Conservation (phyloP, 1,139 yeast genomes). For the Geotrichum candidum region DNA sequence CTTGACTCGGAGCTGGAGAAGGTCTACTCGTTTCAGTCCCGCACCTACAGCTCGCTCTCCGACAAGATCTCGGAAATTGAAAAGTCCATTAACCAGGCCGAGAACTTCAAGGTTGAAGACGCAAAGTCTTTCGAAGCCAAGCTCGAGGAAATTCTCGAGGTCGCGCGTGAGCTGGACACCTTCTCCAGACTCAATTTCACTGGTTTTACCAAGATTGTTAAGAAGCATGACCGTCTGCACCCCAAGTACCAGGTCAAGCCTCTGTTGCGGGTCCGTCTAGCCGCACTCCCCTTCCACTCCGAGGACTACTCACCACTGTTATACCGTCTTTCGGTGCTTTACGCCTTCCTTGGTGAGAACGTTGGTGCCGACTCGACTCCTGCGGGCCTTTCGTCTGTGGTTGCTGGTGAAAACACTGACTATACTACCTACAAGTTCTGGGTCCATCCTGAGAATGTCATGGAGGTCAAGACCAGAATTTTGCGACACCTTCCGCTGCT, state of each 20-base stretch:
- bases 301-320: constrained; percentile 92
- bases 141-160: constrained; percentile 65
- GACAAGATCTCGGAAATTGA: constrained; percentile 62
- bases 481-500: constrained; percentile 89
- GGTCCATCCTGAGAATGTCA: constrained; percentile 92
- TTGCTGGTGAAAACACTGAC: constrained; percentile 46
- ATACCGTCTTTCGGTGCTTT: constrained; percentile 74
- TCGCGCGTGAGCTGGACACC: constrained; percentile 81
- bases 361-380: constrained; percentile 29
- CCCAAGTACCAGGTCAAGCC: constrained; percentile 83
- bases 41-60: constrained; percentile 64
- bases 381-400: constrained; percentile 29
- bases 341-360: constrained; percentile 75
- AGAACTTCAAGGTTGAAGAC: constrained; percentile 33
- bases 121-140: constrained; percentile 52
- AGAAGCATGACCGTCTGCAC: constrained; percentile 91
- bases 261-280: constrained; percentile 76
- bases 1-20: constrained; percentile 83
- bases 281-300: constrained; percentile 82
- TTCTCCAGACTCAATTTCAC: constrained; percentile 90
- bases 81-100: constrained; percentile 32
- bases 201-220: constrained; percentile 89
- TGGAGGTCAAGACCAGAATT: constrained; percentile 94
- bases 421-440: constrained; percentile 84
- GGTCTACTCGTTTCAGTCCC: constrained; percentile 80